Percentiles rank a stretch among this genome's conserved stretches.
Evolutionary conservation across 768 basidiomycete species (phyloP).

Genomic region (Coprinopsis cinerea): DNA sequence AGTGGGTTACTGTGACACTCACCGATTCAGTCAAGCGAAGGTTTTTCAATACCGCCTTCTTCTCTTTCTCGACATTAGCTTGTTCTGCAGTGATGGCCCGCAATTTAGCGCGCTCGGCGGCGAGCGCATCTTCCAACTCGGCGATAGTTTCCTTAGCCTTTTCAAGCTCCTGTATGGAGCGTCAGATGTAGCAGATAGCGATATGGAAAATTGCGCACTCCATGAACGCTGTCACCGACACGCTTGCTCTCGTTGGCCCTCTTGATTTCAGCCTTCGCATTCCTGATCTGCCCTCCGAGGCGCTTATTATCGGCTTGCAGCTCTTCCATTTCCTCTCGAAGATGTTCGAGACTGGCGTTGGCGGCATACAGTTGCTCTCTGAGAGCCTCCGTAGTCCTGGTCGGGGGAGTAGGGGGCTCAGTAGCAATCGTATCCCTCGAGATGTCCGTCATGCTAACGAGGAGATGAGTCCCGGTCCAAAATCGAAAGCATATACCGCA

Average conservation of each 20-base stretch:
- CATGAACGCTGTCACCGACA: slow-evolving; percentile 46
- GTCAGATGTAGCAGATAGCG: background rate
- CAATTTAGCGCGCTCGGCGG: slow-evolving; percentile 61
- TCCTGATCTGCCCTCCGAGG: slow-evolving; percentile 55
- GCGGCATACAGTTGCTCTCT: slow-evolving; percentile 54
- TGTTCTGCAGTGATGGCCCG: slow-evolving; percentile 62
- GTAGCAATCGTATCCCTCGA: slow-evolving; percentile 40
- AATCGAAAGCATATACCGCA: slow-evolving; percentile 3
- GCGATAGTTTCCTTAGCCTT: slow-evolving; percentile 57
- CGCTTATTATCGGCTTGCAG: slow-evolving; percentile 68
- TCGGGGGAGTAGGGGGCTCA: slow-evolving; percentile 65
- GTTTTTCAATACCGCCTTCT: slow-evolving; percentile 55
- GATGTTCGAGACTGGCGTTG: slow-evolving; percentile 53
- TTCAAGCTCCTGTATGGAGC: slow-evolving; percentile 56
- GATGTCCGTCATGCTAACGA: slow-evolving; percentile 46
- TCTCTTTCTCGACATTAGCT: slow-evolving; percentile 55
- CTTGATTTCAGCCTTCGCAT: slow-evolving; percentile 51
- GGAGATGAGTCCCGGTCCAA: background rate
- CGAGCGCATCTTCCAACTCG: slow-evolving; percentile 68
- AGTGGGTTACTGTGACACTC: slow-evolving; percentile 16
- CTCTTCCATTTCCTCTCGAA: slow-evolving; percentile 65
- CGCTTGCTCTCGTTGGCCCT: slow-evolving; percentile 49
- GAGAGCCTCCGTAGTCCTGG: slow-evolving; percentile 60
- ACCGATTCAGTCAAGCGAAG: slow-evolving; percentile 70
- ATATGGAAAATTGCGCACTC: slow-evolving; percentile 31